These are phyloP conservation scores for Osmozyma mogii DNA, from an alignment of 805 yeast genomes.

Conservation along the genomic window DNA sequence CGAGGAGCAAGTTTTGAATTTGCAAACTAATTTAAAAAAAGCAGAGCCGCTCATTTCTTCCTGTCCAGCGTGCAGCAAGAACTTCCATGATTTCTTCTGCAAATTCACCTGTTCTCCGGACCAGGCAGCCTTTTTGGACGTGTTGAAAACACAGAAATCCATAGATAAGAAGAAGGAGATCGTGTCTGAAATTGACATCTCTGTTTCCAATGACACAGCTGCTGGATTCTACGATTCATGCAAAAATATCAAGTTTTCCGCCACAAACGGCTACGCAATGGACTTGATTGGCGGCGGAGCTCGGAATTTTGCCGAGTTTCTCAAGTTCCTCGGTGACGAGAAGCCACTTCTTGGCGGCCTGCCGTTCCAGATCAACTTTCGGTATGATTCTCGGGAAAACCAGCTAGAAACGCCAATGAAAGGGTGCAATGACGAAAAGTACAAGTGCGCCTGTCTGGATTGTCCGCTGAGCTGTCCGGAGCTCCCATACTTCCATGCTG, in stretches of 20 bases:
- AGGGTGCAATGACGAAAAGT: slow-evolving; percentile 57
- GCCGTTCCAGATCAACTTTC: slow-evolving; percentile 85
- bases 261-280: slow-evolving; percentile 95
- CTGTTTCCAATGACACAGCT: slow-evolving; percentile 54
- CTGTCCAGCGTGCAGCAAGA: slow-evolving; percentile 86
- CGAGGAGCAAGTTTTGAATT: slow-evolving; percentile 46
- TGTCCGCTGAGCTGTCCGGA: slow-evolving; percentile 76
- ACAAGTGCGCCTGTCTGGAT: slow-evolving; percentile 85
- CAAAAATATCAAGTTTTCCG: slow-evolving; percentile 81
- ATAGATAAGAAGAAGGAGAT: slow-evolving; percentile 45
- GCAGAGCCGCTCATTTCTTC: slow-evolving; percentile 36
- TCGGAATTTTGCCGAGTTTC: slow-evolving; percentile 55
- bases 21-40: slow-evolving; percentile 21
- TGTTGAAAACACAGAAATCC: slow-evolving; percentile 45
- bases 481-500: slow-evolving; percentile 39
- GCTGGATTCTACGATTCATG: slow-evolving; percentile 70
- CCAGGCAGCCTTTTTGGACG: slow-evolving; percentile 67
- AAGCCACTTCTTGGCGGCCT: slow-evolving; percentile 93
- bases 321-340: slow-evolving; percentile 89
- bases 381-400: slow-evolving; percentile 30
- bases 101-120: slow-evolving; percentile 85
- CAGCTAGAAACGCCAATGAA: slow-evolving; percentile 16
- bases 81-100: slow-evolving; percentile 79
- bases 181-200: slow-evolving; percentile 66
- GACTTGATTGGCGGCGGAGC: slow-evolving; percentile 99